These are phyloP conservation scores for Peronospora destructor DNA, from an alignment of 352 stramenopile genomes.

Conservation along the genomic window DNA sequence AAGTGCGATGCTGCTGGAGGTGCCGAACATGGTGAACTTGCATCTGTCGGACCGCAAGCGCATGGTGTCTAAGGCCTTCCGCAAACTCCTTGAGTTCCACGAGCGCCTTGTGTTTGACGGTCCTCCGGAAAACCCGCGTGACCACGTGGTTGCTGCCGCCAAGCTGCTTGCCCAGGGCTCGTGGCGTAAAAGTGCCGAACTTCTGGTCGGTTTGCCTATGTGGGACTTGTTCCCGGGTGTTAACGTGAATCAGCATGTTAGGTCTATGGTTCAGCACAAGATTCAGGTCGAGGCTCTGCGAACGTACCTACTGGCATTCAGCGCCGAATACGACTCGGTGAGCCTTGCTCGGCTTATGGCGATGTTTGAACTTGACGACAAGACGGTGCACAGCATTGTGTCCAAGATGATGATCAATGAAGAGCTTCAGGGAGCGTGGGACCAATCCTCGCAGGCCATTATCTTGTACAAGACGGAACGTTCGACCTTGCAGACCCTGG, in stretches of 20 bases:
- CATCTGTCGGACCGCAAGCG: slow-evolving; percentile 73
- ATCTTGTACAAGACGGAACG: slow-evolving; percentile 93
- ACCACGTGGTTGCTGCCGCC: slow-evolving; percentile 94
- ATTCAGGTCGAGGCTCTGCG: slow-evolving; percentile 94
- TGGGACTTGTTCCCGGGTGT: slow-evolving; percentile 94
- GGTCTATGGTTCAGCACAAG: slow-evolving; percentile 89
- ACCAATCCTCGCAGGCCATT: slow-evolving; percentile 96
- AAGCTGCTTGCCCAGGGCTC: slow-evolving; percentile 93
- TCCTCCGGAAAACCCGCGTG: slow-evolving; percentile 95
- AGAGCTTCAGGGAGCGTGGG: slow-evolving; percentile 95
- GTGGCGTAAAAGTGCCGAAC: slow-evolving; percentile 90
- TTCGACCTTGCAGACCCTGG: slow-evolving; percentile 91
- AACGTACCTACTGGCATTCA: slow-evolving; percentile 96
- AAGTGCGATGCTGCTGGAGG: slow-evolving; percentile 97
- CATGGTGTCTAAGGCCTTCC: slow-evolving; percentile 93
- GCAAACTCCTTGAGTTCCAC: slow-evolving; percentile 88
- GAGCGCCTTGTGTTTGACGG: slow-evolving; percentile 93
- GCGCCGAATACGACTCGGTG: slow-evolving; percentile 94
- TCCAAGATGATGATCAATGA: slow-evolving; percentile 99
- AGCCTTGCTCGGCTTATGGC: slow-evolving; percentile 90
- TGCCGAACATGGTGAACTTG: slow-evolving; percentile 94
- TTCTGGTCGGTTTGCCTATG: slow-evolving; percentile 86
- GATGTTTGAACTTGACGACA: slow-evolving; percentile 96
- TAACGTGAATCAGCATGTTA: slow-evolving; percentile 75
- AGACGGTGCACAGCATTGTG: slow-evolving; percentile 95